A percentile compares a stretch with the other conserved stretches of the same genome.
These are phyloP conservation scores for Russula ochroleuca DNA, from an alignment of 768 basidiomycete species.

Conservation along the genomic window DNA sequence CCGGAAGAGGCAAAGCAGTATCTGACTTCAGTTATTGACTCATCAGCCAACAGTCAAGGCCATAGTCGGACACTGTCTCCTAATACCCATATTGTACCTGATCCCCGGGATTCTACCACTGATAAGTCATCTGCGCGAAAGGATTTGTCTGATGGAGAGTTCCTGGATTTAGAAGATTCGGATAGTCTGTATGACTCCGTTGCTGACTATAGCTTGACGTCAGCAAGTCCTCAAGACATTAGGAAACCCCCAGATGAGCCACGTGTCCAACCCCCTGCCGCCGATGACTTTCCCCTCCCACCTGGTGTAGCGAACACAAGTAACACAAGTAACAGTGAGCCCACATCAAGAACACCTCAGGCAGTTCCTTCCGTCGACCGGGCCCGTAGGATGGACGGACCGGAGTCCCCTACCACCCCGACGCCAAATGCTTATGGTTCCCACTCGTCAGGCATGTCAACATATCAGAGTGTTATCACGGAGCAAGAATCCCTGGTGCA, in stretches of 20 bases:
- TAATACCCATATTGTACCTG: slow-evolving; percentile 6
- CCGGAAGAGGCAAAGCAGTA: slow-evolving; percentile 76
- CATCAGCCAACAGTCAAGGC: slow-evolving; percentile 41
- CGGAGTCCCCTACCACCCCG: slow-evolving; percentile 26
- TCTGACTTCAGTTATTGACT: slow-evolving; percentile 63
- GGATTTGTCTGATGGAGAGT: slow-evolving; percentile 43
- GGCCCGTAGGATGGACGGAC: slow-evolving; percentile 26
- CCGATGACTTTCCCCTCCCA: slow-evolving; percentile 28
- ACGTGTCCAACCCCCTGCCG: slow-evolving; percentile 21
- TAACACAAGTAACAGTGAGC: slow-evolving; percentile 14
- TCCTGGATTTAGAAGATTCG: slow-evolving; percentile 61
- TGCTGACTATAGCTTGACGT: slow-evolving; percentile 37
- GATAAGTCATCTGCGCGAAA: slow-evolving; percentile 26
- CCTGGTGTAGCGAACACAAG: slow-evolving; percentile 16
- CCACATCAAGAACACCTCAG: slow-evolving; percentile 10
- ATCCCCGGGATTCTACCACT: slow-evolving; percentile 20
- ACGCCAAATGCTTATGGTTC: slow-evolving; percentile 21
- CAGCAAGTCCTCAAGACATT: slow-evolving; percentile 18
- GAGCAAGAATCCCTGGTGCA: slow-evolving; percentile 35
- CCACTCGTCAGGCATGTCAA: slow-evolving; percentile 18
- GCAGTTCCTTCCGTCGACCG: slow-evolving; percentile 1
- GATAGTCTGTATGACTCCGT: slow-evolving; percentile 39
- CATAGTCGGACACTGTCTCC: slow-evolving; percentile 14
- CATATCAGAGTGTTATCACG: slow-evolving; percentile 27
- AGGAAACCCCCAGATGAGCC: slow-evolving; percentile 27